Evolutionary conservation across 352 stramenopile genomes (phyloP), one percentile per base, ranked within the genome.

Genomic region (Elongisporangium undulatum): DNA sequence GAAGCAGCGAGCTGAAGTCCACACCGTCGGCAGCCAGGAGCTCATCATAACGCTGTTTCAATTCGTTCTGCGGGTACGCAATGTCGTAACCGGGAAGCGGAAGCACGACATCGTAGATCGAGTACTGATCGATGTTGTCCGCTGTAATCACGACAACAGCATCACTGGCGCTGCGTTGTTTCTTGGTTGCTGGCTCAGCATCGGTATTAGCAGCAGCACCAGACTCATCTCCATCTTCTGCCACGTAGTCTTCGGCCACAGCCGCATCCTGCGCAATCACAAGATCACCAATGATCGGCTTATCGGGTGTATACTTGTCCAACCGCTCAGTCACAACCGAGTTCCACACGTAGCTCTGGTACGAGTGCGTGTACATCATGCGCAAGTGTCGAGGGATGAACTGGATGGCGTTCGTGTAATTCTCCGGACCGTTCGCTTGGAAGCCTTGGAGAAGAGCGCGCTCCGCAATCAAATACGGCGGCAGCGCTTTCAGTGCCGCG

Each of bases 341-440:
- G 73, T 99, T 99, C 94, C 94, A 99, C 24, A 98, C 72, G 64
- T 97, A 97, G 63, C 92, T 98, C 75, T 99, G 97, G 64, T 98
- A 97, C 60, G 87, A 70, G 65, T 96, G 85, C 29, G 84, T 92
- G 64, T 94, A 96, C 80, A 96, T 95, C 86, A 94, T 95, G n/a
- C 86, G 86, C 5, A 95, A 64, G 53, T 94, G 85, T 0, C 83
- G 78, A n/a, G 86, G 83, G 26, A 95, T 92, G 53, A 79, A 75
- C 56, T 88, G 80, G 56, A 94, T 83, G 38, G 85, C 83, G 57
- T 79, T 78, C 17, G 67, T 59, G 58, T 87, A 82, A 17, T 80
- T 66, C 22, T 75, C 79, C 16, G 85, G 41, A 0, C 87, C 85
- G 58, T 92, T 69, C 2, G 66, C 64, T 52, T 80, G 68, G 16